Percentiles rank a stretch among this genome's conserved stretches.
These are phyloP conservation scores for Stramenopiles sp. DNA, from an alignment of 352 stramenopile genomes.

Conservation along the genomic window DNA sequence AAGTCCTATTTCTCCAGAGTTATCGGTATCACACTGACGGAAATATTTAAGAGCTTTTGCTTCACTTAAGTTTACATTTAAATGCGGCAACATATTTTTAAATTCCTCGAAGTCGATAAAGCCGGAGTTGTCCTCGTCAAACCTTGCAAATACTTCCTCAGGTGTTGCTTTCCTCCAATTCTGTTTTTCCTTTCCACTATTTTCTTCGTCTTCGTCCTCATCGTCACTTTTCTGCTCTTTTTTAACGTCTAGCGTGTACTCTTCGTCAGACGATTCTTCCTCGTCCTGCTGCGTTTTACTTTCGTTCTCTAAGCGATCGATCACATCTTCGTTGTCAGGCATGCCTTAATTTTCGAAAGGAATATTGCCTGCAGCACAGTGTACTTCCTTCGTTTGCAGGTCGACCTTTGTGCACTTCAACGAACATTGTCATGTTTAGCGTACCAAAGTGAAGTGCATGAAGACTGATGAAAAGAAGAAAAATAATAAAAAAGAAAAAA, in stretches of 20 bases:
- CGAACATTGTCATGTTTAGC: no score
- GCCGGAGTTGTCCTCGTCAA: slow-evolving; percentile 34
- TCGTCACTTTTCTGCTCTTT: not conserved
- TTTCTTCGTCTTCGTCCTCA: not conserved
- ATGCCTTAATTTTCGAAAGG: not conserved
- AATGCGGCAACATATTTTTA: slow-evolving; percentile 42
- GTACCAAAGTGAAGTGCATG: no score
- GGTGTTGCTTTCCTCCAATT: not conserved
- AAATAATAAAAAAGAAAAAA: no score
- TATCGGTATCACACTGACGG: slow-evolving; percentile 61
- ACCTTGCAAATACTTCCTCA: slow-evolving; percentile 28
- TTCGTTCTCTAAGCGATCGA: not conserved
- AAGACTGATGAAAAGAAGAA: no score
- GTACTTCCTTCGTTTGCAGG: no score
- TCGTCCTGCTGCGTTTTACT: not conserved
- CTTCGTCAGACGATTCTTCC: not conserved
- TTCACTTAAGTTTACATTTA: slow-evolving; percentile 58
- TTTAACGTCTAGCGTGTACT: not conserved
- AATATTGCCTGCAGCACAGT: not conserved
- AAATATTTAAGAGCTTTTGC: slow-evolving; percentile 73
- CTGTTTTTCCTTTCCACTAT: not conserved
- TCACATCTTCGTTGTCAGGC: not conserved
- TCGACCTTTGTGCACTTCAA: no score
- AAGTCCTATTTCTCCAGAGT: slow-evolving; percentile 64
- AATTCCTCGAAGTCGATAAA: slow-evolving; percentile 34